phyloP scores from a whole-genome alignment of 2,329 filamentous ascomycete species.

The Sphaerostilbella broomeana region DNA sequence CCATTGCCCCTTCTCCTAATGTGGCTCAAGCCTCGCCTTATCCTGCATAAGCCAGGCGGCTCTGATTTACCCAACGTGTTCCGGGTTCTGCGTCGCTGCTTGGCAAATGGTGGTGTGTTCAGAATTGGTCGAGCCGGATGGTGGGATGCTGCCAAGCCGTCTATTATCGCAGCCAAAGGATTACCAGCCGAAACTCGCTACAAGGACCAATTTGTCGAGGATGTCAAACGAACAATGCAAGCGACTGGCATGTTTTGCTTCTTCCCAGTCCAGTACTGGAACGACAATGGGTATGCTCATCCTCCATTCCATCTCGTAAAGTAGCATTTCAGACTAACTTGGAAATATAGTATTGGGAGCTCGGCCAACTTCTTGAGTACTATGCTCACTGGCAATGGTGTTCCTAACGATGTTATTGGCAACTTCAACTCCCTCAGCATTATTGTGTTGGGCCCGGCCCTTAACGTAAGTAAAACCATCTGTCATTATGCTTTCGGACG shows the following conservation, averaged over 20 bases:
- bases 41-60: slow-evolving; percentile 53
- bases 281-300: slow-evolving; percentile 27
- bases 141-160: slow-evolving; percentile 55
- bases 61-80: slow-evolving; percentile 57
- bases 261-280: slow-evolving; percentile 34
- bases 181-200: slow-evolving; percentile 45
- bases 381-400: slow-evolving; percentile 40
- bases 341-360: slow-evolving; percentile 25
- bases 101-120: slow-evolving; percentile 43
- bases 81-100: slow-evolving; percentile 47
- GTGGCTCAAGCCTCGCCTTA: slow-evolving; percentile 50
- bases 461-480: slow-evolving; percentile 16
- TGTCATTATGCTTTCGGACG: too few relatives aligned
- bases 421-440: slow-evolving; percentile 55
- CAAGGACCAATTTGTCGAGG: slow-evolving; percentile 60
- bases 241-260: slow-evolving; percentile 38
- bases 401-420: slow-evolving; percentile 54
- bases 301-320: not conserved
- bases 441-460: slow-evolving; percentile 37
- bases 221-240: slow-evolving; percentile 47
- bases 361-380: slow-evolving; percentile 32
- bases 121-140: slow-evolving; percentile 49
- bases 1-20: slow-evolving; percentile 46
- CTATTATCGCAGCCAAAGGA: slow-evolving; percentile 35
- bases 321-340: not conserved